Base-by-base conservation (phyloP, 1,284 basidiomycete species). In the Inonotus obliquus region DNA sequence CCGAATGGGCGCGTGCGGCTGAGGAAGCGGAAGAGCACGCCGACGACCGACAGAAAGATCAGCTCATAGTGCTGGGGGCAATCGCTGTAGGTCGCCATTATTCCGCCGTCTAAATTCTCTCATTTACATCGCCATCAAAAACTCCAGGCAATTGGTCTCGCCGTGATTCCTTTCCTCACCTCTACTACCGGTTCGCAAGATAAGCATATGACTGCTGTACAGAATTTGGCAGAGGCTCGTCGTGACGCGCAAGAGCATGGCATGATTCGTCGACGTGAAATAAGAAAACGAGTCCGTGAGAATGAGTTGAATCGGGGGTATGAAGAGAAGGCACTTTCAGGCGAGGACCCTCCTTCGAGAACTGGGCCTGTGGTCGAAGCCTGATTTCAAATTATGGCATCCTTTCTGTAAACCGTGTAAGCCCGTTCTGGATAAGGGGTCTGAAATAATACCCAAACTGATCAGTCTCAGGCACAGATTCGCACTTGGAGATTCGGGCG, bases 201-300 rank as follows among this genome's bases (percentile, higher is more conserved):
- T 27, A 70, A 70, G 7, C 72, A 80, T 39, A 58, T 62, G 19
- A 67, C 69, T 2, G 79, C 80, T 0, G 71, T 77, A 19, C 69
- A 70, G 11, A 79, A 79, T 65, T 73, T 81, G 6, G 73, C 77
- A 0, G 71, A 74, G 54, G 79, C 79, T 3, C 70, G 78, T 14
- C 67, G 68, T 14, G 79, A 79, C 19, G 79, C 77, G 13, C 69
- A 73, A 37, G 70, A 75, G 57, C 71, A 71, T 65, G 79, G 80
- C 1, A 66, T 69, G 48, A 75, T 78, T 61, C 69, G 77, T 19
- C 70, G 80, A 19, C 65, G 64, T 60, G 72, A 74, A 60, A 80
- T 82, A 62, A 70, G 72, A 17, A 69, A 71, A 54, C 72, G 72
- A 1, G 76, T 81, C 17, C 69, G 68, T 48, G 74, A 72, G 65